Evolutionary conservation across 1,139 yeast species (phyloP), one percentile per base, ranked within the genome.

Genomic region (Martiniozyma asiatica): DNA sequence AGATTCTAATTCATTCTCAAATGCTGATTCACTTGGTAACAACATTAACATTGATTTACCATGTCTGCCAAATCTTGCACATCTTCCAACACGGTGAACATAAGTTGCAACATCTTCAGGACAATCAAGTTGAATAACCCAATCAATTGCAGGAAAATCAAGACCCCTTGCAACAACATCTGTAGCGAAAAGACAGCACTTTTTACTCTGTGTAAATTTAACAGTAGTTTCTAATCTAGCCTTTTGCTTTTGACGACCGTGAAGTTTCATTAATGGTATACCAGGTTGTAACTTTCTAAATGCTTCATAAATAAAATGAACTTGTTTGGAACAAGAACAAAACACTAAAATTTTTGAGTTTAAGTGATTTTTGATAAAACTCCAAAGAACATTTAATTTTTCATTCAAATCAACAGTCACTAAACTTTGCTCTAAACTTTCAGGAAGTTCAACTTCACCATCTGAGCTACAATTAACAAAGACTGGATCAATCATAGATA

Each of bases 131-230:
- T 89, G 99, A 9, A 89, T 63, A 14, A 89, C 96, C 99, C 99
- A 89, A 48, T 89, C 96, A 33, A 89, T 84, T 1, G 94, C 79
- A 1, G 99, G 98, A 58, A 92, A 87, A 57, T 89, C 99, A 33
- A 89, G 68, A 10, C 99, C 99, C 53, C 99, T 67, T 1, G 99
- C 97, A 18, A 87, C 97, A 34, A 89, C 82, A 59, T 89, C 99
- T 0, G 99, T 89, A 3, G 97, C 94, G 52, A 89, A 79, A 28
- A 89, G 59, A 58, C 96, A 87, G 10, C 84, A 89, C 38, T 81
- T 73, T 43, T 80, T 85, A 2, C 96, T 82, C 35, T 78, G 73
- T 10, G 92, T 72, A 51, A 87, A 89, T 53, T 85, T 82, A 38
- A 68, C 68, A 2, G 94, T 76, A 8, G 94, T 81, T 49, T 92